Evolutionary conservation across 345 rosid genomes (phyloP).

Genomic region (Melaleuca alternifolia): DNA sequence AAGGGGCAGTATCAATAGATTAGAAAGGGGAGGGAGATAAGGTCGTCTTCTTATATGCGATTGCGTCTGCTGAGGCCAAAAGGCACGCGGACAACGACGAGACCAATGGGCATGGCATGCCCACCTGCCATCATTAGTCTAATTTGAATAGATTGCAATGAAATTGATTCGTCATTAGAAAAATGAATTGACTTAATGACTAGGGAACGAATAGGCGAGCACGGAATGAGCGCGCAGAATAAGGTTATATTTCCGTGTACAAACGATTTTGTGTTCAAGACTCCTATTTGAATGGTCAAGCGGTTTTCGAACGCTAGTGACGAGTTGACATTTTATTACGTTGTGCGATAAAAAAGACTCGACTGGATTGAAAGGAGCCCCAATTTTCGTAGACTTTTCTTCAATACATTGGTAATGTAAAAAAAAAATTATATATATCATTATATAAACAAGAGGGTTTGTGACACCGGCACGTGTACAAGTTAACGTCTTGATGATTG

Average conservation of each 20-base stretch:
- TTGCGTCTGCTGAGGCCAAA: background rate
- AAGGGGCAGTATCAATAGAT: background rate
- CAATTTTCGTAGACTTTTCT: too few species aligned
- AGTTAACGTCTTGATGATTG: background rate
- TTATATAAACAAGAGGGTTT: background rate
- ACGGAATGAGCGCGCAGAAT: background rate
- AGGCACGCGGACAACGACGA: background rate
- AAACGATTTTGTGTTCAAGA: background rate
- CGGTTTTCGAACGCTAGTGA: background rate
- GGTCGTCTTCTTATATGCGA: background rate
- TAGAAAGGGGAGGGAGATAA: background rate
- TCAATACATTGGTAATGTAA: too few species aligned
- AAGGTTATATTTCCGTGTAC: too few species aligned
- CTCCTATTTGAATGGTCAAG: background rate
- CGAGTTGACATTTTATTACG: background rate
- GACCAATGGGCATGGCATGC: background rate
- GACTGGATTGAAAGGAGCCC: background rate
- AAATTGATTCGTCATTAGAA: background rate
- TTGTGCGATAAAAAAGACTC: background rate
- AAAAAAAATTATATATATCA: too few species aligned
- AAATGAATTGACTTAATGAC: background rate
- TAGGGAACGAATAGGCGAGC: background rate
- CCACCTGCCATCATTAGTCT: background rate
- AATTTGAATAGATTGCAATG: background rate
- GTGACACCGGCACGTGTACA: background rate